These are phyloP conservation scores for Neckera pumila DNA, from an alignment of 225 moss, liverwort and hornwort genomes.

Conservation along the genomic window DNA sequence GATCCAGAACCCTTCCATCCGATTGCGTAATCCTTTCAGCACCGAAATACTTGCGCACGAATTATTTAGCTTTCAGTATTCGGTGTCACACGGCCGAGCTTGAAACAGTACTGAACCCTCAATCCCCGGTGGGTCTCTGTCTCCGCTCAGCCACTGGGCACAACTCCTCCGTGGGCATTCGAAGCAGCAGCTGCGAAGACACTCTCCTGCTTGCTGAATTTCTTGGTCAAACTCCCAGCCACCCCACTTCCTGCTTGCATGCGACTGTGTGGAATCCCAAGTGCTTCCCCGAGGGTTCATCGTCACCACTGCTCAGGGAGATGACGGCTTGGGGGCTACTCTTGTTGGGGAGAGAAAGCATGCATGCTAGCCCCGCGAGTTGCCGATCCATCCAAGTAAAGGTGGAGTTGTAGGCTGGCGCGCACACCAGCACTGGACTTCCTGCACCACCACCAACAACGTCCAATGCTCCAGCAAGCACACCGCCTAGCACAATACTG, in stretches of 20 bases:
- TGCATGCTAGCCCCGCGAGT: not conserved
- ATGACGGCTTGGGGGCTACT: not conserved
- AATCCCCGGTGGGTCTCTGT: not conserved
- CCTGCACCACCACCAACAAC: not conserved
- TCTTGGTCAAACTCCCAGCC: not conserved
- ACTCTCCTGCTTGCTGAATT: not conserved
- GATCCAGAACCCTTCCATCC: not conserved
- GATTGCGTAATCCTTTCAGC: not conserved
- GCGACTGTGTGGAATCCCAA: not conserved
- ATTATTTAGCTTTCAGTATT: not conserved
- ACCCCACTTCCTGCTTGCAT: not conserved
- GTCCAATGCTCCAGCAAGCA: not conserved
- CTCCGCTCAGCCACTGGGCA: not conserved
- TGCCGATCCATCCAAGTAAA: not conserved
- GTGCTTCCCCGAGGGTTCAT: not conserved
- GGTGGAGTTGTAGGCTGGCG: not conserved
- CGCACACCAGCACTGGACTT: not conserved
- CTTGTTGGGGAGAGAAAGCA: not conserved
- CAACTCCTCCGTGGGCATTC: not conserved
- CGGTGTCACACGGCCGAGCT: not conserved
- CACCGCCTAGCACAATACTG: not conserved
- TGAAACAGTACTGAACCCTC: not conserved
- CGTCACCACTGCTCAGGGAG: not conserved
- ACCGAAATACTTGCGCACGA: not conserved
- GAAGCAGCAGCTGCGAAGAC: not conserved